Evolutionary conservation across 2,329 filamentous ascomycete genomes (phyloP), one percentile per base, ranked within the genome.

Genomic region (Colletotrichum godetiae): DNA sequence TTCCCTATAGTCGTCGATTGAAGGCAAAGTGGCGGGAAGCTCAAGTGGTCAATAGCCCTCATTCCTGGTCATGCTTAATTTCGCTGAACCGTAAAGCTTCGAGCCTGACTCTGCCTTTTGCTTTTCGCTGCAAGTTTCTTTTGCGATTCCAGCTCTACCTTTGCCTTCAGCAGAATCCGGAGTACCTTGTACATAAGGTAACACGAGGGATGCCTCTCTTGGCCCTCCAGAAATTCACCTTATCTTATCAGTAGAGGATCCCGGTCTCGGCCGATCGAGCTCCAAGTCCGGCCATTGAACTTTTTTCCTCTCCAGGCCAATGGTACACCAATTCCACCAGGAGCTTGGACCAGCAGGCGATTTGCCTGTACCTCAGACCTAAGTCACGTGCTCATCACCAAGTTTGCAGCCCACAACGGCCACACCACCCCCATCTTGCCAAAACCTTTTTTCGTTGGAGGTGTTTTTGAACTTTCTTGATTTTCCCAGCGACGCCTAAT

Each of bases 401-500:
- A 56, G 33, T 60, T 37, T 29, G 13, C 24, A n/a, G 42, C 42
- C 42, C 42, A 49, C 42, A 33, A 42, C 49, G 19, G 15, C 29
- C 29, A 15, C 15, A 29, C 37, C 49, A 70, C n/a, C 64, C 37
- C 15, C 13, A 55, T 12, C 24, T 33, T 19, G 2, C 29, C 56
- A 31, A 68, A 67, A 72, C 5, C 52, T 65, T 58, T 75, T 46
- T 61, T 11, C 42, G 42, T 13, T 5, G 19, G 4, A 61, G 5
- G 37, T 7, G 6, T 13, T 5, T 37, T 19, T 35, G 4, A 5
- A 7, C 2, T 7, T 56, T 27, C 33, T 27, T 31, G 55, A 27
- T 24, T 53, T 24, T 8, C 42, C 57, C 49, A 49, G 61, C 61
- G 66, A 68, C 68, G 59, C 24, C 37, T 53, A 65, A 68, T 55